Evolutionary conservation across 768 basidiomycete genomes (phyloP).

Genomic region (Pluteus cervinus): DNA sequence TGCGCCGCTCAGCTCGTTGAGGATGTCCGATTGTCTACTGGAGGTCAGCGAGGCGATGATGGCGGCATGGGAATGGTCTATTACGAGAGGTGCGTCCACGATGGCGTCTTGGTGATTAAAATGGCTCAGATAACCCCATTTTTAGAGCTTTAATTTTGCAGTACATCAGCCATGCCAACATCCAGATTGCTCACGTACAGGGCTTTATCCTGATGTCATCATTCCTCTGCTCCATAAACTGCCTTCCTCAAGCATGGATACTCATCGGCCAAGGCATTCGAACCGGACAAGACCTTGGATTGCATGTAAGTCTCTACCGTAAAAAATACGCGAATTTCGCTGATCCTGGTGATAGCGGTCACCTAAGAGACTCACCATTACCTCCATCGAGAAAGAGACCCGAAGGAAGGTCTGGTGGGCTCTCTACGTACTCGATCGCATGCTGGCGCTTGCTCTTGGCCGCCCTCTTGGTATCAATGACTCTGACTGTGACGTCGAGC

Average conservation of each 20-base stretch:
- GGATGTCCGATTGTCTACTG: slow-evolving; percentile 57
- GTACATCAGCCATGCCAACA: slow-evolving; percentile 86
- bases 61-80: slow-evolving; percentile 88
- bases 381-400: slow-evolving; percentile 81
- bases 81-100: slow-evolving; percentile 67
- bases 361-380: slow-evolving; percentile 63
- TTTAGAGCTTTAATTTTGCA: slow-evolving; percentile 81
- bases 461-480: slow-evolving; percentile 87
- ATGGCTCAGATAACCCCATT: slow-evolving; percentile 11
- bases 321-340: slow-evolving; percentile 11
- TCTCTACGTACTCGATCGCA: slow-evolving; percentile 84
- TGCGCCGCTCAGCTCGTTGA: slow-evolving; percentile 76
- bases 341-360: slow-evolving; percentile 53
- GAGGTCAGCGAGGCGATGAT: slow-evolving; percentile 58
- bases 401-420: slow-evolving; percentile 93
- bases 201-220: slow-evolving; percentile 85
- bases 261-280: slow-evolving; percentile 87
- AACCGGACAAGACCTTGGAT: slow-evolving; percentile 84
- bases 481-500: slow-evolving; percentile 84
- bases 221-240: slow-evolving; percentile 89
- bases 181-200: slow-evolving; percentile 83
- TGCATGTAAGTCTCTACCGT: slow-evolving; percentile 61
- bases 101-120: slow-evolving; percentile 7
- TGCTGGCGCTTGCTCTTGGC: slow-evolving; percentile 87
- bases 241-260: slow-evolving; percentile 92